A percentile compares a stretch with the other conserved stretches of the same genome.
These are phyloP conservation scores for Camelina hispida DNA, from an alignment of 345 rosid genomes.

Conservation along the genomic window DNA sequence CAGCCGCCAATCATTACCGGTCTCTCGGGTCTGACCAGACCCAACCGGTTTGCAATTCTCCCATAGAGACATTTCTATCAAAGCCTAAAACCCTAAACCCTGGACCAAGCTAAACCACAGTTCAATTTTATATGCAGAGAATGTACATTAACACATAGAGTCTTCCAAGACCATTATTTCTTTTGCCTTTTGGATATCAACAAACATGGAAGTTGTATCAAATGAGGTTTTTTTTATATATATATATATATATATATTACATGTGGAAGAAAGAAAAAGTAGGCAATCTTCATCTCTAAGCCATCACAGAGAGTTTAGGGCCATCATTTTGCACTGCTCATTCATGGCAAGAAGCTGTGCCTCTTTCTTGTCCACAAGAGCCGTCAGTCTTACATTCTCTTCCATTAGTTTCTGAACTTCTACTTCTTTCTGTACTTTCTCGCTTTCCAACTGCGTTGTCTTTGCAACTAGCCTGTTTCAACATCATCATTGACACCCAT, in stretches of 20 bases:
- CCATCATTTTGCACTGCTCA: conserved; percentile 97
- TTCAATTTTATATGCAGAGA: not conserved
- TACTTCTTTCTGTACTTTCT: conserved; percentile 80
- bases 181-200: conserved; percentile 18
- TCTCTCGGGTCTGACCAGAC: conserved; percentile 17
- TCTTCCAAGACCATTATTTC: not conserved
- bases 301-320: conserved; percentile 52
- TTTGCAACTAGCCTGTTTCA: conserved; percentile 71
- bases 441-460: conserved; percentile 84
- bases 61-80: conserved; percentile 6
- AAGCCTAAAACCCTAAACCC: conserved; percentile 32
- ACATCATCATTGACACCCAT: conserved; percentile 22
- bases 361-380: conserved; percentile 91
- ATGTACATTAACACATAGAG: conserved; percentile 28
- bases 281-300: conserved; percentile 16
- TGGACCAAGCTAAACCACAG: conserved; percentile 4
- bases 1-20: conserved; percentile 38
- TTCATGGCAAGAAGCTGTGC: conserved; percentile 91
- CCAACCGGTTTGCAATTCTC: not conserved
- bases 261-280: conserved; percentile 21
- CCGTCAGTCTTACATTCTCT: conserved; percentile 77
- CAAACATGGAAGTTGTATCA: conserved; percentile 33
- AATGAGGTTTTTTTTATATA: conserved; percentile 9
- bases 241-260: conserved; percentile 25
- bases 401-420: conserved; percentile 89